Evolutionary conservation across 306 rosid species (phyloP), one percentile per base, ranked within the genome.

Genomic region (Rubus parviflorus): DNA sequence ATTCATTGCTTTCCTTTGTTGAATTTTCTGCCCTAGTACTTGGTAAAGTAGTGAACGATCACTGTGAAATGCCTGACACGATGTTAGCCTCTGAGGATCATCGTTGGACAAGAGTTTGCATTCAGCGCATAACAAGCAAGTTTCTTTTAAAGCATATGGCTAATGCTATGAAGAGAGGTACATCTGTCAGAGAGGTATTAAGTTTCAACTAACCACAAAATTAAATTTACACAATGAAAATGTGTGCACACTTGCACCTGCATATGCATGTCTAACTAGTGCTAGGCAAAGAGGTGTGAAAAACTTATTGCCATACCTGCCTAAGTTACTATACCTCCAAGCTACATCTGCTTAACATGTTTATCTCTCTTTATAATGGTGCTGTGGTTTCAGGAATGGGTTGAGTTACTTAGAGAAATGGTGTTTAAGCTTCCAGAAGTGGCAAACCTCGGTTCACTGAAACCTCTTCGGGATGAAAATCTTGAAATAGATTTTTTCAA

Each of bases 101-200:
- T 78, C 79, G 80, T 81, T 89, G 97, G 98, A 89, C 93, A 69
- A 88, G 70, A 82, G 80, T 83, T 60, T 83, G 89, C 78, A 77
- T 95, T 81, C 87, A 82, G 85, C 86, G 75, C 23, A 73, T 89
- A 22, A 49, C 69, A 70, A 89, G 79, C 81, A 85, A 87, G 68
- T 89, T 94, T 84, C 84, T 94, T 70, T 87, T 95, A 82, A 95
- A 90, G 90, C 93, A 90, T 85, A 80, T 92, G 81, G 92, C 88
- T 37, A 81, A 82, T 83, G 89, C 97, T 41, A 90, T 95, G 98
- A 96, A 86, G 82, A 84, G 86, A 76, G 88, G 83, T 68, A 82
- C 86, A 74, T 77, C 88, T 73, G 80, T 87, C 62, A 86, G 71
- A 67, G 88, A 88, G 97, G 98, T 95, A 84, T 19, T 43, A 14